Evolutionary conservation across 2,329 filamentous ascomycete genomes (phyloP).

Genomic region (Clarireedia paspali): DNA sequence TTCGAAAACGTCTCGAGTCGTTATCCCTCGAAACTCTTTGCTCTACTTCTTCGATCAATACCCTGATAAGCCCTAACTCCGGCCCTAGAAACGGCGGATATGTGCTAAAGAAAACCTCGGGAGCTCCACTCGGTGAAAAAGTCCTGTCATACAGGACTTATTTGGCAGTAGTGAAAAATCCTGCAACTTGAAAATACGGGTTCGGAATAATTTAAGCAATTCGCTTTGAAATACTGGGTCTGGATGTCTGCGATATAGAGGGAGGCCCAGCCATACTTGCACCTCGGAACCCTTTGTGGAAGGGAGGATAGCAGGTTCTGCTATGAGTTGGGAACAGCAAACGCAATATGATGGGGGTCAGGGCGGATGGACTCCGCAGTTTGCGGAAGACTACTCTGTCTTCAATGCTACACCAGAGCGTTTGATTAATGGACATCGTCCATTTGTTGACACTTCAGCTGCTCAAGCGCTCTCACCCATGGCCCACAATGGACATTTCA

Average conservation of each 20-base stretch:
- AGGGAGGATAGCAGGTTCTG: slow-evolving; percentile 29
- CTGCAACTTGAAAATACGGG: no score
- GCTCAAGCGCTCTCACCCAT: slow-evolving; percentile 16
- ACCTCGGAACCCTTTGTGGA: background rate
- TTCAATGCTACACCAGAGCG: slow-evolving; percentile 58
- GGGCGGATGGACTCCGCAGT: slow-evolving; percentile 51
- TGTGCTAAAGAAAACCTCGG: slow-evolving; percentile 6
- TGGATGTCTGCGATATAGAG: slow-evolving; percentile 8
- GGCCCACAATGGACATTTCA: slow-evolving; percentile 42
- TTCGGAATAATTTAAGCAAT: background rate
- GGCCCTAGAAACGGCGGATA: background rate
- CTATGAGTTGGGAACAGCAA: slow-evolving; percentile 57
- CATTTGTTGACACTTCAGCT: slow-evolving; percentile 23
- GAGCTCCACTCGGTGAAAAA: slow-evolving; percentile 7
- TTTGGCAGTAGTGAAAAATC: no score
- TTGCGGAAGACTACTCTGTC: slow-evolving; percentile 58
- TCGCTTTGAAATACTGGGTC: background rate
- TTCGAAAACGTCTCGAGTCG: slow-evolving; percentile 4
- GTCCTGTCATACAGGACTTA: background rate
- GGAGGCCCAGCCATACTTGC: slow-evolving; percentile 1
- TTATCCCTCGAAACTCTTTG: slow-evolving; percentile 1
- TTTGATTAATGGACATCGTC: slow-evolving; percentile 31
- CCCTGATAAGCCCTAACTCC: background rate
- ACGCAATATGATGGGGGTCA: slow-evolving; percentile 40
- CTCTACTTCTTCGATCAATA: background rate